These are phyloP conservation scores for Drosera capensis DNA, from an alignment of 148 eudicot species.

Conservation along the genomic window DNA sequence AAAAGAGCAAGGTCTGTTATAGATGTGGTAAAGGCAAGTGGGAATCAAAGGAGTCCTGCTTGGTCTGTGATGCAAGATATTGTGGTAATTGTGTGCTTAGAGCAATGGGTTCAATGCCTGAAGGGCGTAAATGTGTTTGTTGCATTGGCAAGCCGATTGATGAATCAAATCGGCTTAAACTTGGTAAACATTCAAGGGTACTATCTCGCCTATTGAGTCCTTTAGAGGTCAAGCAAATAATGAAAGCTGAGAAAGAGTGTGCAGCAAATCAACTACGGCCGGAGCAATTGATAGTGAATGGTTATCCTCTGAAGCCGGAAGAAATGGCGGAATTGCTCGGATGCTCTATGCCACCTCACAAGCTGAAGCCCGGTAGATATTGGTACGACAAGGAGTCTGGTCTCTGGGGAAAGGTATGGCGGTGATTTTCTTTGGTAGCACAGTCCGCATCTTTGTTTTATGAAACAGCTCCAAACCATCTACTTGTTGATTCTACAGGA, in stretches of 20 bases:
- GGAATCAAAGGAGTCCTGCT: slow-evolving; percentile 76
- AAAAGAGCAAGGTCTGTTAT: slow-evolving; percentile 43
- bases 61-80: slow-evolving; percentile 78
- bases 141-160: slow-evolving; percentile 83
- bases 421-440: not conserved
- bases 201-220: slow-evolving; percentile 73
- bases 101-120: slow-evolving; percentile 99
- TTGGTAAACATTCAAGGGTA: slow-evolving; percentile 77
- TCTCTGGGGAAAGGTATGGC: slow-evolving; percentile 84
- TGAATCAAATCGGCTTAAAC: slow-evolving; percentile 54
- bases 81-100: slow-evolving; percentile 91
- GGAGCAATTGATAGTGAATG: slow-evolving; percentile 80
- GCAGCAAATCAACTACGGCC: slow-evolving; percentile 95
- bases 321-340: slow-evolving; percentile 90
- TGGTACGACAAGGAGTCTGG: slow-evolving; percentile 99
- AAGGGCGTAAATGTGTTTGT: slow-evolving; percentile 95
- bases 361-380: slow-evolving; percentile 77
- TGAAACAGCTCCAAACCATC: not conserved
- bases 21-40: slow-evolving; percentile 95
- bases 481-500: slow-evolving; percentile 40
- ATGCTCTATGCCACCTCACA: slow-evolving; percentile 72
- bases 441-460: not conserved
- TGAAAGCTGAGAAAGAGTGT: slow-evolving; percentile 96
- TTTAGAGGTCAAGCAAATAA: slow-evolving; percentile 86
- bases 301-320: slow-evolving; percentile 69